A percentile compares a stretch with the other conserved stretches of the same genome.
phyloP scores from a whole-genome alignment of 768 basidiomycete genomes.

The Strobilomyces confusus region DNA sequence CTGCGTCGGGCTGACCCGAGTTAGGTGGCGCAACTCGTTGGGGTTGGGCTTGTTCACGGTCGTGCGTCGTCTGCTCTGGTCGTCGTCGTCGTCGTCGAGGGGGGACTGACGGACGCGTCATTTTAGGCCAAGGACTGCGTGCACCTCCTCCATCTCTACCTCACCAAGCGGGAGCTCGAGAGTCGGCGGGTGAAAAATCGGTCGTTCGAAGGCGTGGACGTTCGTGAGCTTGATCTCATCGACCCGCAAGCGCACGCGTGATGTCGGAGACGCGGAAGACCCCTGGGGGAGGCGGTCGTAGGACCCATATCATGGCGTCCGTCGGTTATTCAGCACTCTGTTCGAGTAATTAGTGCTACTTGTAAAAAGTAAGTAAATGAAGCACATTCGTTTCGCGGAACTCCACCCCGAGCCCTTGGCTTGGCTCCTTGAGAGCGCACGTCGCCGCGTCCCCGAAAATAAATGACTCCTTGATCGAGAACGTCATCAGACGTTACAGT shows the following conservation, averaged over 20 bases:
- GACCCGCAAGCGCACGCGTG: slow-evolving; percentile 20
- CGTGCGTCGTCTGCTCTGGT: slow-evolving; percentile 34
- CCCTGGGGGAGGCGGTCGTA: background rate
- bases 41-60: slow-evolving; percentile 67
- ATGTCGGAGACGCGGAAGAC: background rate
- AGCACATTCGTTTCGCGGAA: too few species aligned
- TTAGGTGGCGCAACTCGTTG: slow-evolving; percentile 62
- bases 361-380: too few species aligned
- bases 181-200: slow-evolving; percentile 63
- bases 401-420: too few species aligned
- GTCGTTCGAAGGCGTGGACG: slow-evolving; percentile 72
- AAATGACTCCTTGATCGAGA: too few species aligned
- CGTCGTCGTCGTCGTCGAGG: too few species aligned
- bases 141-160: slow-evolving; percentile 62
- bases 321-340: too few species aligned
- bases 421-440: too few species aligned
- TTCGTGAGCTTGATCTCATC: slow-evolving; percentile 62
- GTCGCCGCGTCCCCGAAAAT: too few species aligned
- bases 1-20: background rate
- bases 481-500: too few species aligned
- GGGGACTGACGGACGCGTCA: background rate
- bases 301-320: too few species aligned
- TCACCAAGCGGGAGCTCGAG: slow-evolving; percentile 69
- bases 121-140: slow-evolving; percentile 62
- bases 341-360: too few species aligned